These are phyloP conservation scores for Solanum chacoense DNA, from an alignment of 305 asterid species.

Conservation along the genomic window DNA sequence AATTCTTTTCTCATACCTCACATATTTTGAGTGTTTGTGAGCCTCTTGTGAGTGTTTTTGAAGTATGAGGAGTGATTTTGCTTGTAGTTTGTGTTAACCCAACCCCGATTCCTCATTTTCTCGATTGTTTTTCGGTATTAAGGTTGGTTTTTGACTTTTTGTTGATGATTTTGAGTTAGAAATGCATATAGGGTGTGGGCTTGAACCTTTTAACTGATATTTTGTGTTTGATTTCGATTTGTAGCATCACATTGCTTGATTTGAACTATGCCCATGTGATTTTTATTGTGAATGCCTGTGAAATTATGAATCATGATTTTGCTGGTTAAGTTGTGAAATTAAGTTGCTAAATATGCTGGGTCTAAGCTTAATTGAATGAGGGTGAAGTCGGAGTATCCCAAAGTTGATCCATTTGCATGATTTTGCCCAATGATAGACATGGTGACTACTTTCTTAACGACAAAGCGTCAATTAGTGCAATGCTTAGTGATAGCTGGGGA, in stretches of 20 bases:
- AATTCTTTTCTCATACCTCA: neutral
- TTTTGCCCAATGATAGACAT: neutral
- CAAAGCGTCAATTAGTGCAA: neutral
- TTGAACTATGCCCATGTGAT: neutral
- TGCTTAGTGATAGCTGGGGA: neutral
- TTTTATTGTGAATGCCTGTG: too few relatives aligned
- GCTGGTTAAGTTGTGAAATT: neutral
- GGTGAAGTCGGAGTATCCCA: neutral
- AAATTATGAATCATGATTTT: neutral
- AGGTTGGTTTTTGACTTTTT: neutral
- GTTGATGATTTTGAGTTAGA: neutral
- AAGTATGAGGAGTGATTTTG: neutral
- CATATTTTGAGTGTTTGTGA: neutral
- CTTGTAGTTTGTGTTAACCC: neutral
- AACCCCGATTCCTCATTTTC: neutral
- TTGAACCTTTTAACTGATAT: neutral
- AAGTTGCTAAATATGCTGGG: neutral
- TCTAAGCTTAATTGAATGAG: neutral
- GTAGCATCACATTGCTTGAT: neutral
- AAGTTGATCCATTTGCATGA: neutral
- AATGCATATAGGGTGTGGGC: neutral
- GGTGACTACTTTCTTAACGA: neutral
- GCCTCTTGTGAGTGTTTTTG: neutral
- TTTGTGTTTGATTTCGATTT: neutral
- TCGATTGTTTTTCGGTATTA: neutral